Base-by-base conservation (phyloP, 1,284 basidiomycete species). In the Marasmius oreades region DNA sequence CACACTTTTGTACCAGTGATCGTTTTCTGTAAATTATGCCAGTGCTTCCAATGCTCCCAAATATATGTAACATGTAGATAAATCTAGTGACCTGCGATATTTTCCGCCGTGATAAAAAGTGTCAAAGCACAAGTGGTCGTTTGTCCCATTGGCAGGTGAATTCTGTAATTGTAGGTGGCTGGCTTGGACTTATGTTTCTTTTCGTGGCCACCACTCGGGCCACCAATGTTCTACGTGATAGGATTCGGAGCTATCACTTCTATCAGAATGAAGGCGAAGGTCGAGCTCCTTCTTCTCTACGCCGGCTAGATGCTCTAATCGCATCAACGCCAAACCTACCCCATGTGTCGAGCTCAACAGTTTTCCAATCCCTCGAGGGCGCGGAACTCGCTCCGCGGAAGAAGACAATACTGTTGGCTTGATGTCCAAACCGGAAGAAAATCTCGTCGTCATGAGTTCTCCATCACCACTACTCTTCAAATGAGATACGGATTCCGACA, bases 201-300 rank as follows among this genome's bases (percentile, higher is more conserved):
- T 20, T n/a, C n/a, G 39, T 12, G 88, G 88, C 88, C 88, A 90
- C 85, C 86, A 87, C 60, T 80, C 77, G 2, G 88, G 86, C 77
- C 81, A 81, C 78, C 81, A 84, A 42, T 81, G 82, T 37, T 73
- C 72, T 7, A 85, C 76, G 20, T 66, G 66, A 75, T 77, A 81
- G n/a, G n/a, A 61, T 65, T 60, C 55, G 8, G 26, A 14, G 47
- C 26, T 50, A 12, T 62, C 57, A 52, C 62, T 55, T 46, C 59
- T 64, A 55, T 63, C 62, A 48, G 66, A 62, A 2, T 73, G 71
- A 33, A 81, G 55, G 33, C 76, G 66, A 18, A 86, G 71, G 31
- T 64, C 66, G 2, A 79, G 61, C 31, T 73, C 68, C 2, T 78
- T 79, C 47, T 66, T 69, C 51, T 75, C 66, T 12, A 66, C 74